These are phyloP conservation scores for Paxillus ammoniavirescens DNA, from an alignment of 768 basidiomycete genomes.

Conservation along the genomic window DNA sequence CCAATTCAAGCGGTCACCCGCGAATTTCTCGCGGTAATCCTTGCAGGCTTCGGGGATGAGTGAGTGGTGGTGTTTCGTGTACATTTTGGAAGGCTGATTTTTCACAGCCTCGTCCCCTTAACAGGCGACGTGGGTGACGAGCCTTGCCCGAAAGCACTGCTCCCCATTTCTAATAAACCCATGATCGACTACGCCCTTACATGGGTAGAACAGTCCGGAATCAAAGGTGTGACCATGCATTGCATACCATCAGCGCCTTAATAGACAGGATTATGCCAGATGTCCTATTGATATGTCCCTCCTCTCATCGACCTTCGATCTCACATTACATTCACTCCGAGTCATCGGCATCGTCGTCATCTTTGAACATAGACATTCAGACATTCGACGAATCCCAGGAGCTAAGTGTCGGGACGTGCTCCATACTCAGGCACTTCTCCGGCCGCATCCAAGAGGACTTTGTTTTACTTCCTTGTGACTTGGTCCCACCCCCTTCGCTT, in stretches of 20 bases:
- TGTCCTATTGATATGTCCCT: constrained; percentile 82
- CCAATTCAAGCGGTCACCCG: constrained; percentile 51
- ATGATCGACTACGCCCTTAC: constrained; percentile 80
- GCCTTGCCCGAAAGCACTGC: constrained; percentile 81
- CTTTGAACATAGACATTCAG: constrained; percentile 74
- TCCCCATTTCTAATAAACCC: constrained; percentile 86
- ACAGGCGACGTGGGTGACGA: constrained; percentile 79
- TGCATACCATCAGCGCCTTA: constrained; percentile 7
- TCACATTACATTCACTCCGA: constrained; percentile 86
- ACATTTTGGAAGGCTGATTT: background rate
- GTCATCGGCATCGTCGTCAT: constrained; percentile 56
- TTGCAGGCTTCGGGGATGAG: constrained; percentile 94
- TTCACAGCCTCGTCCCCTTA: constrained; percentile 64
- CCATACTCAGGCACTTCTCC: constrained; percentile 75
- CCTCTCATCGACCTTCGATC: constrained; percentile 69
- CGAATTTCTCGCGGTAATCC: constrained; percentile 86
- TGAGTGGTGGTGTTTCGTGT: constrained; percentile 34
- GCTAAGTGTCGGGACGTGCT: constrained; percentile 65
- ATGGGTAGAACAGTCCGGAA: constrained; percentile 87
- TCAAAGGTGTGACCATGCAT: constrained; percentile 55
- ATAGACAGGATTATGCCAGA: constrained; percentile 44
- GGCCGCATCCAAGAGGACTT: constrained; percentile 80
- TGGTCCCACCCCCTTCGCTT: constrained; percentile 75
- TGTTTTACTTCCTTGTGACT: constrained; percentile 88
- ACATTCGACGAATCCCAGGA: constrained; percentile 76